These are phyloP conservation scores for Casuarina equisetifolia DNA, from an alignment of 306 rosid genomes.

Conservation along the genomic window DNA sequence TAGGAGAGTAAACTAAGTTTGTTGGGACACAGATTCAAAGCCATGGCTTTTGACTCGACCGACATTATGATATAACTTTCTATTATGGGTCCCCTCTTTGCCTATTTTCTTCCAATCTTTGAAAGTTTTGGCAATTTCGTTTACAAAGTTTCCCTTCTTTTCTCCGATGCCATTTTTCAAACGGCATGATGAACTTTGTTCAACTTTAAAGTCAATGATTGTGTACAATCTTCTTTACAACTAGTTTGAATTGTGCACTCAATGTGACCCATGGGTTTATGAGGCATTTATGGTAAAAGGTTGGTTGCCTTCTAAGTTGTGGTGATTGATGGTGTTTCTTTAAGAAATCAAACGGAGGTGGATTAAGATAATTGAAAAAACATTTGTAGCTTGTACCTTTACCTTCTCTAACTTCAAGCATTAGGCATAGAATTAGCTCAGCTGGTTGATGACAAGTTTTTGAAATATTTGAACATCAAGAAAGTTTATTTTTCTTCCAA, in stretches of 20 bases:
- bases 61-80: constrained; percentile 1
- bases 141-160: constrained; percentile 20
- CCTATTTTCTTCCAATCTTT: constrained; percentile 13
- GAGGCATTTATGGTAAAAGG: background rate
- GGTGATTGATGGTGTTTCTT: constrained; percentile 13
- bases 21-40: background rate
- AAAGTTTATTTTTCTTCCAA: too few relatives aligned
- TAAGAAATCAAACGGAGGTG: constrained; percentile 8
- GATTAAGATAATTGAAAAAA: constrained; percentile 27
- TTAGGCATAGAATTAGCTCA: background rate
- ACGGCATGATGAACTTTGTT: constrained; percentile 24
- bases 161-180: constrained; percentile 22
- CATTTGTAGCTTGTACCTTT: constrained; percentile 5
- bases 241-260: background rate
- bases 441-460: too few relatives aligned
- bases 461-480: too few relatives aligned
- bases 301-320: background rate
- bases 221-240: constrained; percentile 18
- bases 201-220: constrained; percentile 38
- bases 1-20: background rate
- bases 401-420: constrained; percentile 13
- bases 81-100: constrained; percentile 16
- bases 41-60: constrained; percentile 2
- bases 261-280: background rate
- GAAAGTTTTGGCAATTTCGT: constrained; percentile 20